Percentiles rank a stretch among this genome's conserved stretches.
These are phyloP conservation scores for Aschersonia sp. DNA, from an alignment of 2,329 filamentous ascomycete genomes.

Conservation along the genomic window DNA sequence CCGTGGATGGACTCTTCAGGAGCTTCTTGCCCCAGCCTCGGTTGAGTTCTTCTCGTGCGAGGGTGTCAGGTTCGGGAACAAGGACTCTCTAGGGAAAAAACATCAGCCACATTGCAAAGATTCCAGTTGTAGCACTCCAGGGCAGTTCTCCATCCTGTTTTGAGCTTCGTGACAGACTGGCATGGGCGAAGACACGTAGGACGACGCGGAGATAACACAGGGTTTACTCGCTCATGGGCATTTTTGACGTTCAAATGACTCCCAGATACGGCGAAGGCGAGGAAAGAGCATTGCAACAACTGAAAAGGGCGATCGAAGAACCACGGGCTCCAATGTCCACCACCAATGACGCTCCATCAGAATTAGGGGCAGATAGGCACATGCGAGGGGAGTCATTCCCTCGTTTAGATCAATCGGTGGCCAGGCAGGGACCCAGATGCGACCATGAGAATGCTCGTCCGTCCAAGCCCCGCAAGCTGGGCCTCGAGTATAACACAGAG, in stretches of 20 bases:
- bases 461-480: neutral
- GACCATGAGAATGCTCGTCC: neutral
- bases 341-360: neutral
- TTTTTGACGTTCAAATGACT: slow-evolving; percentile 5
- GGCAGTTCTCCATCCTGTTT: slow-evolving; percentile 1
- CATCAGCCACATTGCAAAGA: slow-evolving; percentile 6
- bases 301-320: slow-evolving; percentile 1
- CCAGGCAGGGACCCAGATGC: neutral
- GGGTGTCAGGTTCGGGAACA: slow-evolving; percentile 4
- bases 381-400: neutral
- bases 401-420: neutral
- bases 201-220: slow-evolving; percentile 2
- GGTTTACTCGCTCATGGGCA: slow-evolving; percentile 3
- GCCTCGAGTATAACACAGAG: neutral
- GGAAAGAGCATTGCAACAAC: slow-evolving; percentile 1
- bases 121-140: slow-evolving; percentile 4
- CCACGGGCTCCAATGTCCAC: neutral
- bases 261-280: slow-evolving; percentile 4
- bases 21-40: slow-evolving; percentile 5
- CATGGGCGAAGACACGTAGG: slow-evolving; percentile 1
- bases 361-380: neutral
- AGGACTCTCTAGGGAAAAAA: slow-evolving; percentile 1
- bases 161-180: neutral
- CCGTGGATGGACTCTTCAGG: slow-evolving; percentile 2
- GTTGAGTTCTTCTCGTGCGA: slow-evolving; percentile 5